Base-by-base conservation (phyloP, 2,329 filamentous ascomycete species). In the Colletotrichum spaethianum region DNA sequence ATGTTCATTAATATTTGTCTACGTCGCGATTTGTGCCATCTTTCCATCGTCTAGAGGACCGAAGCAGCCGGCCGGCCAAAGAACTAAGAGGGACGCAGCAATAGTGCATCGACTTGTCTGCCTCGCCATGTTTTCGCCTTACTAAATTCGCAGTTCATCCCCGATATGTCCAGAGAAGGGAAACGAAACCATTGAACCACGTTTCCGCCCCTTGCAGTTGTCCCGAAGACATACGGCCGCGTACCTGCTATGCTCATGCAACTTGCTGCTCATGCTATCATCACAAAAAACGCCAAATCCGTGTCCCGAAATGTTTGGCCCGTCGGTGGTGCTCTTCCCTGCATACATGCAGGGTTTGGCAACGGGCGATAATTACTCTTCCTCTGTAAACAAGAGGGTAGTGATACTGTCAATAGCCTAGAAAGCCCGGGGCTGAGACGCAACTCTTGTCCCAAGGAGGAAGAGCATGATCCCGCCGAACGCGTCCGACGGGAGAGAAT, bases 1-100 rank as follows among this genome's bases (percentile, higher is more conserved):
- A 70, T 80, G 74, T 80, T 81, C 80, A 79, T 82, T 80, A 82
- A 79, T 80, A 80, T 80, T 79, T 81, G 77, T 82, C 76, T 81
- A 82, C 80, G 78, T 77, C 71, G 75, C 64, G 70, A 70, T 73
- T 75, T 73, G 70, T 73, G 60, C 68, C 69, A 67, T 66, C 42
- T 56, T 67, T 74, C 69, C 70, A 64, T 70, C 67, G 55, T 74
- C 73, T 72, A 74, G 63, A 64, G 59, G 52, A 52, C 65, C 44
- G 44, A 63, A 63, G 48, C 65, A 69, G 69, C 69, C 59, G 28
- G 53, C 69, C 48, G 48, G 68, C 59, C 72, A 74, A 67, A 68
- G 59, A 66, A 63, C 33, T 53, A 61, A 46, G 67, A 73, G 67
- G 73, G 68, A 52, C 65, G 60, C 65, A 63, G 40, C 59, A 73